Percentiles rank a stretch among this genome's conserved stretches.
Conservation (phyloP, 495 filamentous ascomycete genomes). For the Lasiosphaeriaceae sp. region DNA sequence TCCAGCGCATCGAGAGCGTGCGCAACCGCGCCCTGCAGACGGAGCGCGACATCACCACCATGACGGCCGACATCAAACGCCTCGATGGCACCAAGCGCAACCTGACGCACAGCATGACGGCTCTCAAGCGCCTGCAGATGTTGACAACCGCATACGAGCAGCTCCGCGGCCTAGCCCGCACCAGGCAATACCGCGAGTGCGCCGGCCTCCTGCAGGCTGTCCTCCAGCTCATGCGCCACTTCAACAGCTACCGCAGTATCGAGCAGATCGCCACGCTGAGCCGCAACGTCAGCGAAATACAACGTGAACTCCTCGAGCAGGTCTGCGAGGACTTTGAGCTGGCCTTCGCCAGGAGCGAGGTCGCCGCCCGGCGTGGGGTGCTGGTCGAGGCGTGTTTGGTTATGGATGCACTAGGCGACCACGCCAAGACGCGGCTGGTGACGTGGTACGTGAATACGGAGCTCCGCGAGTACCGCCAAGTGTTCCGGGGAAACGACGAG, state of each 20-base stretch:
- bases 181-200: slow-evolving; percentile 93
- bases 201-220: slow-evolving; percentile 93
- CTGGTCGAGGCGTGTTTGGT: slow-evolving; percentile 86
- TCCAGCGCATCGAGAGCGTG: slow-evolving; percentile 94
- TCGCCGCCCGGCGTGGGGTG: slow-evolving; percentile 62
- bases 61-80: slow-evolving; percentile 99
- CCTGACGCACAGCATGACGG: slow-evolving; percentile 95
- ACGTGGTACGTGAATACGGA: slow-evolving; percentile 99
- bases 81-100: slow-evolving; percentile 96
- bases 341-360: slow-evolving; percentile 85
- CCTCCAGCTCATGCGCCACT: slow-evolving; percentile 96
- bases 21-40: slow-evolving; percentile 85
- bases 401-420: slow-evolving; percentile 92
- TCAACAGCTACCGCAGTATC: slow-evolving; percentile 96
- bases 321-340: slow-evolving; percentile 98
- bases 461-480: slow-evolving; percentile 88
- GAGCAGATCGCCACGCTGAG: slow-evolving; percentile 95
- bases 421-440: slow-evolving; percentile 74
- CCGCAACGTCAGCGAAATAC: slow-evolving; percentile 89
- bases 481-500: slow-evolving; percentile 95
- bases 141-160: slow-evolving; percentile 97
- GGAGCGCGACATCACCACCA: slow-evolving; percentile 92
- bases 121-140: slow-evolving; percentile 96
- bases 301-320: slow-evolving; percentile 91
- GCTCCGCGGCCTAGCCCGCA: slow-evolving; percentile 75